Evolutionary conservation across 495 filamentous ascomycete genomes (phyloP), one percentile per base, ranked within the genome.

Genomic region (Aspergillus funiculosus): DNA sequence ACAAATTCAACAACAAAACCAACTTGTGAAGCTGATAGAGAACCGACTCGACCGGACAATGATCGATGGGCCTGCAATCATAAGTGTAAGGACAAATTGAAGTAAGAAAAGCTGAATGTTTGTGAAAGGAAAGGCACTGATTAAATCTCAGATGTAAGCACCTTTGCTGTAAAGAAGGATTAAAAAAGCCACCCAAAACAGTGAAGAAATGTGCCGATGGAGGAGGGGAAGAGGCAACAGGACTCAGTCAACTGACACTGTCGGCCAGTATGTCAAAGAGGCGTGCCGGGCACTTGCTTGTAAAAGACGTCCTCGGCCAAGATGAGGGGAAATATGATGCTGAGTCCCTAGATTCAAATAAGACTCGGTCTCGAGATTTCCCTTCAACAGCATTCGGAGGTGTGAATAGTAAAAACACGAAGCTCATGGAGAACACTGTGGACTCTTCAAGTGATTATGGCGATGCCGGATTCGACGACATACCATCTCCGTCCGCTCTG

Each of bases 11-110:
- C 42, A 40, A 43, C 21, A n/a, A 26, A 52, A 1, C 42, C 51
- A 28, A 52, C 54, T 34, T 43, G 53, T 2, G 56, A 56, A 6
- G 50, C 65, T 11, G 56, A 61, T 5, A n/a, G 18, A 14, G 72
- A 73, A 27, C 74, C 80, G 1, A 52, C 68, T 8, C 77, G 72
- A 50, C 76, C 94, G 44, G 66, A 76, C 0, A 96, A 90, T 62
- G 92, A 90, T 1, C 92, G 80, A 54, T 96, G 85, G 82, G 75
- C 75, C 31, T 97, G 91, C 66, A 89, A 89, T 46, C 91, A 98
- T 54, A 71, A 63, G 26, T 98, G 88, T 58, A 87, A 82, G 26
- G 77, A 86, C 48, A 85, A 83, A 49, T 81, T 75, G n/a, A 79
- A 68, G 62, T 77, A 67, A 43, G 63, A 35, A 10, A 6, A 6